These are phyloP conservation scores for Nakazawaea siamensis DNA, from an alignment of 805 yeast genomes.

Conservation along the genomic window DNA sequence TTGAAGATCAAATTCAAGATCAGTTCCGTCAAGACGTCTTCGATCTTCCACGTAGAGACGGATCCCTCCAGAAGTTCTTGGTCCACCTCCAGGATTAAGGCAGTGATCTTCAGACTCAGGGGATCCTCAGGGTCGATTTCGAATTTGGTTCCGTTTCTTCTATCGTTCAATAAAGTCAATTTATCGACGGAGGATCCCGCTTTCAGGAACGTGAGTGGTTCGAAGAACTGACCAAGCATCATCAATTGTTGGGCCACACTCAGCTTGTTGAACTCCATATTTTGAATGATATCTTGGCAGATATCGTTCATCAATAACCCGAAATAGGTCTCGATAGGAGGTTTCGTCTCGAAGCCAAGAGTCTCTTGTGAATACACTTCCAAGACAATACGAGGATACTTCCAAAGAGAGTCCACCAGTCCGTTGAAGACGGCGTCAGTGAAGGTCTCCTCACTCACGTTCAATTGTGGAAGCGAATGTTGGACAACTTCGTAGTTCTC, in stretches of 20 bases:
- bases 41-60: constrained; percentile 78
- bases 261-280: constrained; percentile 81
- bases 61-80: constrained; percentile 29
- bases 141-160: constrained; percentile 20
- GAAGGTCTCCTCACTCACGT: constrained; percentile 15
- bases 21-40: constrained; percentile 81
- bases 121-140: constrained; percentile 27
- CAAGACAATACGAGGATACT: constrained; percentile 49
- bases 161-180: constrained; percentile 31
- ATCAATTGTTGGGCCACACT: constrained; percentile 82
- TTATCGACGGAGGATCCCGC: constrained; percentile 77
- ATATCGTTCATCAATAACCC: constrained; percentile 69
- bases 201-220: constrained; percentile 52
- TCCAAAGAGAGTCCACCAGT: constrained; percentile 54
- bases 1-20: constrained; percentile 71
- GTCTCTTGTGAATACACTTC: constrained; percentile 48
- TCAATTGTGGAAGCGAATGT: constrained; percentile 19
- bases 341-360: constrained; percentile 57
- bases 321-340: constrained; percentile 39
- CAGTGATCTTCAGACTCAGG: constrained; percentile 13
- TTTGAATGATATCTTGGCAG: constrained; percentile 63
- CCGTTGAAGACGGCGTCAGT: background rate
- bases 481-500: constrained; percentile 17
- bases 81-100: constrained; percentile 23
- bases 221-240: constrained; percentile 65